Base-by-base conservation (phyloP, 192 early-diverging fungal species). In the Backusella westeae region DNA sequence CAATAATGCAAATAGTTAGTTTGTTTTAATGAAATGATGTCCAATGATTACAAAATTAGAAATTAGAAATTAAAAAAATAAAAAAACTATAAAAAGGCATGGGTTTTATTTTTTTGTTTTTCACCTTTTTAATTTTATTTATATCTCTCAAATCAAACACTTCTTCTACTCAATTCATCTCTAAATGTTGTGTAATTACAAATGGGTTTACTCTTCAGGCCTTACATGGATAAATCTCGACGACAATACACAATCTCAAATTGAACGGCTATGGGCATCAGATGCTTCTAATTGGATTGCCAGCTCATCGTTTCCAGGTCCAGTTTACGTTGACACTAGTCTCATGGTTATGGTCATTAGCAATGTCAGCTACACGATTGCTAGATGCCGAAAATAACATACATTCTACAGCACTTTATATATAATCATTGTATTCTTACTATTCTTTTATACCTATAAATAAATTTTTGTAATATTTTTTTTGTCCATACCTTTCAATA, bases 311-410 rank as follows among this genome's bases (percentile, higher is more conserved):
- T 69, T 69, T 21, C 38, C 36, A 38, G 68, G 68, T 69, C 68
- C 68, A 21, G 68, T 69, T 21, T 69, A 39, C 5, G 68, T 69
- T 26, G 68, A 69, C n/a, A 69, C 68, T 9, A 69, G 35, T 41
- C 68, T 41, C 8, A 69, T 69, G 68, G n/a, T 69, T 10, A 39
- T 69, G 38, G 19, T 69, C 10, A 39, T 41, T 5, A 38, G 38
- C 26, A 38, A 38, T 23, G 34, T 41, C 36, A 39, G n/a, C 12
- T 69, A 69, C 21, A 69, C 68, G 0, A 69, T 69, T 23, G 68
- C 68, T 41, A 35, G 68, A 23, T 69, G 68, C 34, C 35, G 34
- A 19, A 63, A 63, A 63, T 63, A 63, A 63, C 10, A 29, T 9
- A 15, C 2, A 9, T 29, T 63, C 23, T 63, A 56, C 8, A 63